These are phyloP conservation scores for Botrytis deweyae DNA, from an alignment of 2,329 filamentous ascomycete species.

Conservation along the genomic window DNA sequence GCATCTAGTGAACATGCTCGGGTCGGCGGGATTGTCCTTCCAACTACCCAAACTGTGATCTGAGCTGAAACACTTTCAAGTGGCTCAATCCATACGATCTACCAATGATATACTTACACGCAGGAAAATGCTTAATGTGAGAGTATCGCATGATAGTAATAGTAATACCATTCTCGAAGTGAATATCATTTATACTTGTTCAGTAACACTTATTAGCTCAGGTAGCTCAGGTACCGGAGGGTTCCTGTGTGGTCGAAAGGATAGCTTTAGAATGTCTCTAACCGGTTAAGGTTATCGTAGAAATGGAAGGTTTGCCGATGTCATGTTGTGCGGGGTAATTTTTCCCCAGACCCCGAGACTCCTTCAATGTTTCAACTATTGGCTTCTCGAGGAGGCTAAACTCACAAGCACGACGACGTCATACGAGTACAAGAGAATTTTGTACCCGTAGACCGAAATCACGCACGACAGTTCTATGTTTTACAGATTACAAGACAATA, in stretches of 20 bases:
- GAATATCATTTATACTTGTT: not conserved
- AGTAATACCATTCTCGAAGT: too few relatives aligned
- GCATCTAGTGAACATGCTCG: not conserved
- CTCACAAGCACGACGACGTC: not conserved
- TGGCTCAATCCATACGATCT: not conserved
- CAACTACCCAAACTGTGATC: too few relatives aligned
- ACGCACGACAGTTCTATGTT: not conserved
- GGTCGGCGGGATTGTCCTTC: not conserved
- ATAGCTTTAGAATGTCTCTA: not conserved
- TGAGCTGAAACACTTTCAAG: not conserved
- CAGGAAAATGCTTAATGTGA: not conserved
- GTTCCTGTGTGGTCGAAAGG: not conserved
- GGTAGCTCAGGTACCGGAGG: not conserved
- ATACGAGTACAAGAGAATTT: not conserved
- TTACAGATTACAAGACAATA: too few relatives aligned
- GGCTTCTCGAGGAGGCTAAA: not conserved
- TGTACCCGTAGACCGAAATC: not conserved
- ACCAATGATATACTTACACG: not conserved
- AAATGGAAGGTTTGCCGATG: constrained; percentile 18
- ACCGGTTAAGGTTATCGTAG: too few relatives aligned
- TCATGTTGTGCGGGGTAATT: constrained; percentile 15
- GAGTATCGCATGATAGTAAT: not conserved
- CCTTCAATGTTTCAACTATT: not conserved
- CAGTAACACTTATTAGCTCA: not conserved
- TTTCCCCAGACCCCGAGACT: not conserved